Evolutionary conservation across 2,329 filamentous ascomycete species (phyloP), one percentile per base, ranked within the genome.

Genomic region (Ascocoryne sarcoides): DNA sequence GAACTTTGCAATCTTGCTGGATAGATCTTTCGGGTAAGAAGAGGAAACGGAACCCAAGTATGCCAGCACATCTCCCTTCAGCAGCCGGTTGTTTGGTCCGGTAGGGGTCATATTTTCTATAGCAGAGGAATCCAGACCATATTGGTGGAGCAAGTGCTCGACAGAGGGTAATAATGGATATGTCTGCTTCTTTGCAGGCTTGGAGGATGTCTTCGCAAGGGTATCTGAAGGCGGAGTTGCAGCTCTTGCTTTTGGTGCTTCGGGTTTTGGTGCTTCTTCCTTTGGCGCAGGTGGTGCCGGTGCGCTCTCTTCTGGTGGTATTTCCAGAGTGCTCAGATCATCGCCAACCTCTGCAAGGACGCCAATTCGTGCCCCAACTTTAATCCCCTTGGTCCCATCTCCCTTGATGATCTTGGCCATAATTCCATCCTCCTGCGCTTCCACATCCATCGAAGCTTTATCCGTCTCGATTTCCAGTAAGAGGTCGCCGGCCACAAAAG

Each of bases 31-130:
- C 2, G 90, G 84, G 51, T 85, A 83, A 44, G 79, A 71, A 48
- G 79, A 68, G 45, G 81, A 70, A 56, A 95, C 86, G 52, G 73
- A 70, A 47, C 92, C 92, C 12, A 96, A 65, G 62, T 90, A 92
- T 35, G 88, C 89, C 39, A 98, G 77, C 5, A 98, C 82, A 60
- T 98, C 92, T 41, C 92, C 92, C 72, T 98, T 98, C 47, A 98
- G 73, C 40, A 98, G 70, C 46, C 92, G 81, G 43, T 89, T 88
- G 55, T 81, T 80, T 20, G 92, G 92, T 17, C 92, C 92, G 15
- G 85, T 90, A 4, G 88, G 83, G 39, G 79, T 83, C 61, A 96
- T 95, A 62, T 84, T 82, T 63, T 78, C 71, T 38, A 88, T 71
- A 44, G 88, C 84, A 34, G 80, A 79, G 51, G 82, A 76, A 55